Evolutionary conservation across 2,329 filamentous ascomycete genomes (phyloP).

Genomic region (Trematosphaeria pertusa): DNA sequence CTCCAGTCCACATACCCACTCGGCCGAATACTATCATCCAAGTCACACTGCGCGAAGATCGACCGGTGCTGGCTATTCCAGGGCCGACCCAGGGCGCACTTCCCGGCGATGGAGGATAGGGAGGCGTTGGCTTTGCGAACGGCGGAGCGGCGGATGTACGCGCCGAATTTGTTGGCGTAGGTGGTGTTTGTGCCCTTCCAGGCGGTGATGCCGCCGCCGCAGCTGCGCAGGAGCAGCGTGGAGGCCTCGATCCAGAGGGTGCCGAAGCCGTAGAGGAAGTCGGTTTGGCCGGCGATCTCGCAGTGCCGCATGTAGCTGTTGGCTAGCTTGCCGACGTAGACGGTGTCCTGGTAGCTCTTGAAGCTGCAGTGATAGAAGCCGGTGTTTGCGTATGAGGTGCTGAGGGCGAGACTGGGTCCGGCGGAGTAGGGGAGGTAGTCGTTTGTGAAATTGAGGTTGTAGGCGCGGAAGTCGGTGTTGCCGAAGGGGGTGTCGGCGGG

Average conservation of each 20-base stretch:
- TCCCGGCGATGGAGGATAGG: slow-evolving; percentile 43
- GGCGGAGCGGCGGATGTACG: slow-evolving; percentile 65
- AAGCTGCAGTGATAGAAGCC: slow-evolving; percentile 72
- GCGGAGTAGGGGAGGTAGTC: slow-evolving; percentile 60
- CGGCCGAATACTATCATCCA: slow-evolving; percentile 62
- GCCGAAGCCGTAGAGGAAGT: slow-evolving; percentile 74
- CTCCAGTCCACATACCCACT: slow-evolving; percentile 65
- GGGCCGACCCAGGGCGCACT: slow-evolving; percentile 67
- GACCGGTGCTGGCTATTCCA: slow-evolving; percentile 66
- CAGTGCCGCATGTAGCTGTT: slow-evolving; percentile 69
- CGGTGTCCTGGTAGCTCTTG: slow-evolving; percentile 73
- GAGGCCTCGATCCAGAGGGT: slow-evolving; percentile 67
- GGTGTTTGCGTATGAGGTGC: slow-evolving; percentile 68
- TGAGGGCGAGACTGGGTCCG: slow-evolving; percentile 67
- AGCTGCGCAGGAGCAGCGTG: slow-evolving; percentile 63
- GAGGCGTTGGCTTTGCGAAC: slow-evolving; percentile 63
- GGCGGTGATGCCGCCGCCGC: slow-evolving; percentile 71
- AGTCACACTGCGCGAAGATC: slow-evolving; percentile 62
- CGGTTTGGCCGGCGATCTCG: slow-evolving; percentile 69
- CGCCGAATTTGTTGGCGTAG: slow-evolving; percentile 70
- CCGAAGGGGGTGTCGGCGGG: slow-evolving; percentile 69
- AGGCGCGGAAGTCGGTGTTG: slow-evolving; percentile 67
- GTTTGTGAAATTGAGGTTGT: slow-evolving; percentile 72
- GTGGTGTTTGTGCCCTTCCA: slow-evolving; percentile 75
- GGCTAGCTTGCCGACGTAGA: slow-evolving; percentile 71